phyloP scores from a whole-genome alignment of 495 filamentous ascomycete genomes.

The Collariella sp. region DNA sequence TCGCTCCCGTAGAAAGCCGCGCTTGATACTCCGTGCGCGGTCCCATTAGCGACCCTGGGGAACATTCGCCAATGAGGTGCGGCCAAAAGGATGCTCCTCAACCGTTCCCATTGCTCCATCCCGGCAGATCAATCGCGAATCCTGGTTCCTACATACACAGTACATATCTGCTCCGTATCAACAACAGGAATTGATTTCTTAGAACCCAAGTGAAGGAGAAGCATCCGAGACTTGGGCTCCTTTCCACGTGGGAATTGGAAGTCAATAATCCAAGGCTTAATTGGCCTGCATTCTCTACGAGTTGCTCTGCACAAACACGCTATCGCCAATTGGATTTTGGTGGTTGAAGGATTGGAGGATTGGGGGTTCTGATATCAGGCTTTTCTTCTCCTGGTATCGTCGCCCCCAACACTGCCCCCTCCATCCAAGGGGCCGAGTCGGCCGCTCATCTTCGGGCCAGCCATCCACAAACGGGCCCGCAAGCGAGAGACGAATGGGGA shows the following conservation, averaged over 20 bases:
- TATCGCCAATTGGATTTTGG: too few relatives aligned
- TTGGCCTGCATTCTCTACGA: too few relatives aligned
- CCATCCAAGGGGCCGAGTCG: not conserved
- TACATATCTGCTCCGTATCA: too few relatives aligned
- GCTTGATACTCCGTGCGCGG: slow-evolving; percentile 17
- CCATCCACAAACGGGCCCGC: not conserved
- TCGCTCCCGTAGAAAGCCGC: slow-evolving; percentile 7
- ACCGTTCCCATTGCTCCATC: slow-evolving; percentile 15
- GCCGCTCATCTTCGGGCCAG: not conserved
- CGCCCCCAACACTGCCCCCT: not conserved
- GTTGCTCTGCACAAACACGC: too few relatives aligned
- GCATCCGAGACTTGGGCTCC: too few relatives aligned
- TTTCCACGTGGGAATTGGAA: too few relatives aligned
- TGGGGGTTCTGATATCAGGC: too few relatives aligned
- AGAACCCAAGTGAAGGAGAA: too few relatives aligned
- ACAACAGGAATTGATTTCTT: too few relatives aligned
- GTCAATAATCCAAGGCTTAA: too few relatives aligned
- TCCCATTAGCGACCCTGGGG: slow-evolving; percentile 1
- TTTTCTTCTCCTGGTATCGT: too few relatives aligned
- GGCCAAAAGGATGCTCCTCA: slow-evolving; percentile 6
- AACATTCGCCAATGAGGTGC: slow-evolving; percentile 12
- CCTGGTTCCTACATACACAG: not conserved
- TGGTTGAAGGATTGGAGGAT: too few relatives aligned
- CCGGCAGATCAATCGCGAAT: not conserved
- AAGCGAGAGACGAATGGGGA: not conserved